Conservation (phyloP, 352 stramenopile species). For the Phytophthora ramorum region DNA sequence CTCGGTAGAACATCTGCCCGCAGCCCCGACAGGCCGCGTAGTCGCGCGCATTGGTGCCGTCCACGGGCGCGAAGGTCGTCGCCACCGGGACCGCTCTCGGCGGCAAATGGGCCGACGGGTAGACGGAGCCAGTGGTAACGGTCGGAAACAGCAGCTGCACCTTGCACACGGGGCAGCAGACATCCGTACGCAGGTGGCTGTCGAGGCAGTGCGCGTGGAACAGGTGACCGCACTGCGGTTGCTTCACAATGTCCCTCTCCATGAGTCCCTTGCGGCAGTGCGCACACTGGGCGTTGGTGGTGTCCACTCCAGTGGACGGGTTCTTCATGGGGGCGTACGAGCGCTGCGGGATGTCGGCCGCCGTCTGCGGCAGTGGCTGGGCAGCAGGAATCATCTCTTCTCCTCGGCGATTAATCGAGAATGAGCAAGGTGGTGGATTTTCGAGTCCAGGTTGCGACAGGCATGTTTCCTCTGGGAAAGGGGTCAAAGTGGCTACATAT, state of each 20-base stretch:
- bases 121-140: conserved; percentile 25
- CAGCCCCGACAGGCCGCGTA: conserved; percentile 72
- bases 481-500: conserved; percentile 16
- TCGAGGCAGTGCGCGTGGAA: conserved; percentile 74
- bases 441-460: conserved; percentile 13
- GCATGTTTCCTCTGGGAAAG: not conserved
- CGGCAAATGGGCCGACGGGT: conserved; percentile 26
- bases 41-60: conserved; percentile 42
- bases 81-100: conserved; percentile 30
- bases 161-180: conserved; percentile 66
- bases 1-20: conserved; percentile 68
- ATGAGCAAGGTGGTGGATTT: conserved; percentile 8
- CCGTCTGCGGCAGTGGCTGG: conserved; percentile 34
- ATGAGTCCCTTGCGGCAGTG: conserved; percentile 46
- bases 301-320: conserved; percentile 22
- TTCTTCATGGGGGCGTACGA: conserved; percentile 28
- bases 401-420: conserved; percentile 16
- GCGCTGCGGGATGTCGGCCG: conserved; percentile 36
- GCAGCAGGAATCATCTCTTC: conserved; percentile 36
- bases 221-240: conserved; percentile 61
- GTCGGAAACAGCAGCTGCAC: conserved; percentile 68
- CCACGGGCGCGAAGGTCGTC: conserved; percentile 37
- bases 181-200: conserved; percentile 47
- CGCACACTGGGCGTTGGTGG: conserved; percentile 41
- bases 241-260: conserved; percentile 53